phyloP scores from a whole-genome alignment of 2,329 filamentous ascomycete genomes.

The Neofusicoccum sp. region DNA sequence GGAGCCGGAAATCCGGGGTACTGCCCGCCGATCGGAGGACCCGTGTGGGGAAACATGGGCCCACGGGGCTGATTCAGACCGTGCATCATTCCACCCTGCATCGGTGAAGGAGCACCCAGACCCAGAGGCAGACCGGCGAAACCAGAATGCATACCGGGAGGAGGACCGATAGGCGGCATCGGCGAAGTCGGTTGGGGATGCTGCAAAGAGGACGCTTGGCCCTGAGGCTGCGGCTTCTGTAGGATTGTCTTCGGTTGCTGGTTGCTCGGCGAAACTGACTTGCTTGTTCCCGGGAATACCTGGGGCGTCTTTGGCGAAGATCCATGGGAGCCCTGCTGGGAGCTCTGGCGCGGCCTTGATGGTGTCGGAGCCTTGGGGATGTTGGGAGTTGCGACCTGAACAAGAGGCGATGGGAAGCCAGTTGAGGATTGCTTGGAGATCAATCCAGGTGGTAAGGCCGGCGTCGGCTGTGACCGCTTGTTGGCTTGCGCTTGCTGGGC shows the following conservation, averaged over 20 bases:
- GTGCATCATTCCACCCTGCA: slow-evolving; percentile 13
- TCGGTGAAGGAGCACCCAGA: slow-evolving; percentile 42
- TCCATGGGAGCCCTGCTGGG: slow-evolving; percentile 72
- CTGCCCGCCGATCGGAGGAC: slow-evolving; percentile 52
- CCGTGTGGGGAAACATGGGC: slow-evolving; percentile 54
- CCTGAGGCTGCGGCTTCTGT: slow-evolving; percentile 56
- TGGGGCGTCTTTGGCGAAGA: slow-evolving; percentile 70
- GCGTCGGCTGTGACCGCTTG: slow-evolving; percentile 39
- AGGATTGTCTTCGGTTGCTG: slow-evolving; percentile 65
- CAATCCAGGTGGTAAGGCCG: slow-evolving; percentile 53
- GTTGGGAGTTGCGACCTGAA: slow-evolving; percentile 74
- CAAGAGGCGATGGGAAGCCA: slow-evolving; percentile 71
- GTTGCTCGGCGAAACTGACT: slow-evolving; percentile 58
- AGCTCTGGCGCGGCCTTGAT: slow-evolving; percentile 70
- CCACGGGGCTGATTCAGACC: slow-evolving; percentile 46
- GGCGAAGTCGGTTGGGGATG: slow-evolving; percentile 61
- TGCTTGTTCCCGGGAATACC: slow-evolving; percentile 46
- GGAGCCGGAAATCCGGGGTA: slow-evolving; percentile 54
- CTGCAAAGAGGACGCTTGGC: slow-evolving; percentile 42
- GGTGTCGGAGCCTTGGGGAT: slow-evolving; percentile 81
- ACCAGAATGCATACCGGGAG: slow-evolving; percentile 57
- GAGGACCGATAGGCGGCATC: slow-evolving; percentile 62
- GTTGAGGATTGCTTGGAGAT: slow-evolving; percentile 53
- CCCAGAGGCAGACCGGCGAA: slow-evolving; percentile 46
- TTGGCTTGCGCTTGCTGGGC: slow-evolving; percentile 28